Evolutionary conservation across 352 stramenopile species (phyloP), one percentile per base, ranked within the genome.

Genomic region (Globisporangium paddicum): DNA sequence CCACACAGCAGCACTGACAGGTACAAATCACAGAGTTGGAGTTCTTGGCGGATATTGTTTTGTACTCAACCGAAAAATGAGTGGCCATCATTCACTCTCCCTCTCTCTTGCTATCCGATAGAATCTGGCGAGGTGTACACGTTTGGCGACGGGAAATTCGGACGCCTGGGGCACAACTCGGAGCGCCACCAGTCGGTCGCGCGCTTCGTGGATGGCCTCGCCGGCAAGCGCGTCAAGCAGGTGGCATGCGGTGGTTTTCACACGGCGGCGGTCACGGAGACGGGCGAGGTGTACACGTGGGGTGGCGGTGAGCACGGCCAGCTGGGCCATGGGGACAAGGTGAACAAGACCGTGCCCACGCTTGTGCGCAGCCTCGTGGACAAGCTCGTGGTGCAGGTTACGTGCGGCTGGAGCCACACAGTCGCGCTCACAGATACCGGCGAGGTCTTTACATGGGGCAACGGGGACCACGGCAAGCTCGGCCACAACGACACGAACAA

Each of bases 291-390:
- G 49, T 96, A 88, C 67, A 94, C 86, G 30, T 96, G 86, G 86
- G 86, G 86, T n/a, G 86, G 86, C 26, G 85, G 87, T 1, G 91
- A 98, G 60, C 95, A 98, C 62, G 93, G 93, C 6, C 94, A 98
- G 68, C 79, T 99, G n/a, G 96, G 96, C 23, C 96, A 99, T 52
- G 96, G 96, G 19, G 95, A 98, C 71, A 97, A 98, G 66, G 89
- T 98, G 47, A 98, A 98, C 70, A 96, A 96, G 74, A 90, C 96
- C 23, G 86, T 90, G 38, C 93, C 95, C 16, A 98, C 95, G 14
- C 68, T 96, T 21, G 89, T 98, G 1, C 79, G 97, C 50, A 93
- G 78, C 25, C 66, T 98, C 4, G 85, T 85, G 48, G 82, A 91
- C 46, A 82, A 96, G 44, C 73, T 97, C 38, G 75, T 98, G 16